Evolutionary conservation across 345 rosid genomes (phyloP), one percentile per base, ranked within the genome.

Genomic region (Salix purpurea): DNA sequence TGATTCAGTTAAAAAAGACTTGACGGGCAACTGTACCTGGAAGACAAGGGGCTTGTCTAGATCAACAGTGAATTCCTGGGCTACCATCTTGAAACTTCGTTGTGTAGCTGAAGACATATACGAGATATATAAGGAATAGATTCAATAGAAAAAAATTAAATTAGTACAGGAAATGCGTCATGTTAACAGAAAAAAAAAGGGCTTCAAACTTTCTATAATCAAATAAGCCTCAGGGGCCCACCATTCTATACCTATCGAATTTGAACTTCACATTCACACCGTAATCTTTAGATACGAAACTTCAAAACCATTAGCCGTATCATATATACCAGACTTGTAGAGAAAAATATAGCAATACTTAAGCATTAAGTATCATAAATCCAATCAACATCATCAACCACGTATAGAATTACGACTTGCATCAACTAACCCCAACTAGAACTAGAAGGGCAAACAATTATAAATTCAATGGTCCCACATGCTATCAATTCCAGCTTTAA

Each of bases 1-100:
- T 56, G 13, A 9, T 6, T 1, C 19, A n/a, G 4, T 28, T 70
- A 56, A 16, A 42, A 40, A 21, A 23, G 50, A 72, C 48, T 67
- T 42, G 21, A 54, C 44, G 72, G 42, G 77, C 74, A 69, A 23
- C 40, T 72, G 77, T 70, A 93, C 99, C 97, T 95, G 99, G 89
- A 90, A 90, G 70, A 95, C 99, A 30, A 93, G 96, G 73, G 97
- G 88, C 79, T 93, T 93, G 78, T 90, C 69, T 82, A 95, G 91
- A 86, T 93, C 97, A 32, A 95, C 97, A 1, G 87, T 89, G 82
- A 87, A 93, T 34, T 84, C 89, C 70, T 88, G 86, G 21, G 92
- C 97, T 15, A 91, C 99, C 99, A 95, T 95, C 87, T 86, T 83
- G 69, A 70, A 74, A 64, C 64, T 82, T 78, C 74, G 46, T 68